These are phyloP conservation scores for Clavariopsis aquatica DNA, from an alignment of 495 filamentous ascomycete species.

Conservation along the genomic window DNA sequence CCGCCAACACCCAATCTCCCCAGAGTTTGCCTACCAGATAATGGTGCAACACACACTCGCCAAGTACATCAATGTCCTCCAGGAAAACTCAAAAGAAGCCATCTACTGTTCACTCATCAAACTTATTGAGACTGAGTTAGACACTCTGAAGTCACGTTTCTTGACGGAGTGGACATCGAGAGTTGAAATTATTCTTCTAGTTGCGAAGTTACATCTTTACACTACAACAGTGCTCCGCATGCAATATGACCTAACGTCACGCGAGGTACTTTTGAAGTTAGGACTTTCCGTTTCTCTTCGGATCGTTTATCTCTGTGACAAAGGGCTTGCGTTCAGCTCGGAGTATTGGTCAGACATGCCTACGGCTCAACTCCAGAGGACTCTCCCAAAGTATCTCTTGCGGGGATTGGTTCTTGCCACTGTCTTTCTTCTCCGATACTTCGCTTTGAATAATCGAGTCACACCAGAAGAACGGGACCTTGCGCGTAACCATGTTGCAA, in stretches of 20 bases:
- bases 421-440: slow-evolving; percentile 27
- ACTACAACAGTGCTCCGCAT: slow-evolving; percentile 16
- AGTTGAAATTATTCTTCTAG: slow-evolving; percentile 6
- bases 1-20: slow-evolving; percentile 7
- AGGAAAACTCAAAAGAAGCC: background rate
- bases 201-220: slow-evolving; percentile 27
- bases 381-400: slow-evolving; percentile 19
- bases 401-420: slow-evolving; percentile 5
- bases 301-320: slow-evolving; percentile 19
- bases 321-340: slow-evolving; percentile 1
- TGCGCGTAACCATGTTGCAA: slow-evolving; percentile 22
- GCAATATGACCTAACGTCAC: slow-evolving; percentile 4
- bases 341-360: background rate
- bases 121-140: slow-evolving; percentile 17
- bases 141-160: background rate
- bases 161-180: slow-evolving; percentile 10
- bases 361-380: background rate
- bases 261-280: slow-evolving; percentile 17
- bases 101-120: slow-evolving; percentile 17
- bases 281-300: slow-evolving; percentile 10
- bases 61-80: slow-evolving; percentile 12
- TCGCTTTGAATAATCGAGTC: slow-evolving; percentile 17
- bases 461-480: slow-evolving; percentile 16
- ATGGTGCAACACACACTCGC: slow-evolving; percentile 22
- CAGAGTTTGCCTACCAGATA: slow-evolving; percentile 18